Base-by-base conservation (phyloP, 164 flowering plant species). In the Vitis amurensis region DNA sequence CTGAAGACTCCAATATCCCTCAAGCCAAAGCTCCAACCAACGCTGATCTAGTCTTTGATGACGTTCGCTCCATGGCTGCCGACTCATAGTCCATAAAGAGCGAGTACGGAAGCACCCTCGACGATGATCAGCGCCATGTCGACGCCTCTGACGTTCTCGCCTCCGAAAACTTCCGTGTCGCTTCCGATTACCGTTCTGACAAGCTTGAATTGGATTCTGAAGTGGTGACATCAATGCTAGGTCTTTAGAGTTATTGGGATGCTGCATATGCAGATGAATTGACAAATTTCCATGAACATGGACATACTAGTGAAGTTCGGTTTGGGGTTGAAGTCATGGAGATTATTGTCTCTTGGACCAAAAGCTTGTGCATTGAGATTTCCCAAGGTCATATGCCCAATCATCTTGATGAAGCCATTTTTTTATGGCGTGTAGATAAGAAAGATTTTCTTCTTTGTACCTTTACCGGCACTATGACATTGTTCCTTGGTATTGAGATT, bases 71-170 rank as follows among this genome's bases (percentile, higher is more conserved):
- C 14, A 81, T 95, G 4, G 98, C 99, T 9, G 98, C 99, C n/a
- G 99, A 95, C 75, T 95, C 98, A 0, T 95, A 98, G 99, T 95
- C 99, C 9, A 91, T 95, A 31, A 95, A 93, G 89, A 95, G 99
- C 80, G 99, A 95, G 31, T 93, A 93, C 66, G 99, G 99, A 9
- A 95, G 98, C 80, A 95, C 97, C 5, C 85, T 93, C 55, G 99
- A 93, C 63, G 99, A 95, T 70, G 99, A 95, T 1, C 98, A 93
- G 84, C 90, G 97, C 17, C 97, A 95, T 53, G 97, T 87, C 8
- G 99, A 95, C 58, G 97, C 99, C 58, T 81, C 96, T 53, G 98
- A 95, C 50, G 92, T 89, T 4, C 92, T 93, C 68, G 84, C 98
- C 44, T 69, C 87, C 29, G 91, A 78, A 37, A 78, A 79, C 30